A percentile compares a stretch with the other conserved stretches of the same genome.
phyloP scores from a whole-genome alignment of 73 alveolate species.

The Stentor coeruleus region DNA sequence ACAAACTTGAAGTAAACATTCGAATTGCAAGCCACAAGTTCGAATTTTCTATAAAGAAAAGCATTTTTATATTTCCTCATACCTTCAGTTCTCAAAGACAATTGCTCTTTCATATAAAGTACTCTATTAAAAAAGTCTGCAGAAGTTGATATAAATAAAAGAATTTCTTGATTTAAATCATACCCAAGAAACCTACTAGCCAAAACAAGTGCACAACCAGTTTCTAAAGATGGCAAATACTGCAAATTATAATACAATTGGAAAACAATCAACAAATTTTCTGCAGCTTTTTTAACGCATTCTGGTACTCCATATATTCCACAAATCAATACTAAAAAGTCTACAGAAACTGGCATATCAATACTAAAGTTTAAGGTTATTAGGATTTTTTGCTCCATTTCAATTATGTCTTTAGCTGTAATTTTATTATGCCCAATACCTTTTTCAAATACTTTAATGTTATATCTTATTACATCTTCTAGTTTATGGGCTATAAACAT shows the following conservation, averaged over 20 bases:
- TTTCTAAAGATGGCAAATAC: background rate
- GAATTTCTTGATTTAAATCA: background rate
- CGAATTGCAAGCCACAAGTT: background rate
- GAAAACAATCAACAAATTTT: background rate
- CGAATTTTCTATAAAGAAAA: background rate
- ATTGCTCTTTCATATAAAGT: background rate
- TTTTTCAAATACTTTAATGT: background rate
- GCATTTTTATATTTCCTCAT: background rate
- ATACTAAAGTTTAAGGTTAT: background rate
- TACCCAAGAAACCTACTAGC: background rate
- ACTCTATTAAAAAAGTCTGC: background rate
- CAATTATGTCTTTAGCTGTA: background rate
- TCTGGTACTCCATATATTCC: background rate
- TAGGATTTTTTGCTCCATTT: background rate
- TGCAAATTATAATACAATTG: background rate
- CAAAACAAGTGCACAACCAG: background rate
- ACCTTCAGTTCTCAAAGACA: background rate
- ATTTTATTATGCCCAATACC: background rate
- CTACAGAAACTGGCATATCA: background rate
- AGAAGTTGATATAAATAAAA: background rate
- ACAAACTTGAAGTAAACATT: background rate
- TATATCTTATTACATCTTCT: background rate
- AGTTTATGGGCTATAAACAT: background rate
- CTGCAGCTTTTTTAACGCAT: background rate
- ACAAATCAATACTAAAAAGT: background rate